Conservation (phyloP, 257 asterid species). For the Cordia subcordata region DNA sequence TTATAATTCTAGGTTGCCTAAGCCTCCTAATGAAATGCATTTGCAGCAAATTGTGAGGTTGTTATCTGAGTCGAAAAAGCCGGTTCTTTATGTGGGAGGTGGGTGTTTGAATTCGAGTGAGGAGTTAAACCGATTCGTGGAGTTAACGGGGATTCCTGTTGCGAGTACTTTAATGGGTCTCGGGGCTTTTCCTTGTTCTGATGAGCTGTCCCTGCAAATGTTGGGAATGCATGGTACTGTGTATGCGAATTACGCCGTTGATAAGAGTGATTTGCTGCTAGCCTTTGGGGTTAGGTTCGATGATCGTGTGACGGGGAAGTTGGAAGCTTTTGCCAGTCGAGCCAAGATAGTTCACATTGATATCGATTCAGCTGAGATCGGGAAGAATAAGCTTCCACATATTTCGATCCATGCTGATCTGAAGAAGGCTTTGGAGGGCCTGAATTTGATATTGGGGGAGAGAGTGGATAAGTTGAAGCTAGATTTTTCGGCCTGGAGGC, state of each 20-base stretch:
- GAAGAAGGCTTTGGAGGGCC: neutral
- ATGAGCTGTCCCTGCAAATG: neutral
- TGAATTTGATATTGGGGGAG: neutral
- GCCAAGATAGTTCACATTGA: slow-evolving; percentile 1
- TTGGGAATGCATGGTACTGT: slow-evolving; percentile 3
- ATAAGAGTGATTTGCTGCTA: neutral
- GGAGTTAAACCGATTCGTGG: neutral
- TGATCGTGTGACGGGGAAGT: neutral
- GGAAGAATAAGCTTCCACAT: slow-evolving; percentile 3
- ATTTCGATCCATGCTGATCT: neutral
- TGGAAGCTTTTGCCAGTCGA: neutral
- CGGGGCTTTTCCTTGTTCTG: neutral
- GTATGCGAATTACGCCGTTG: neutral
- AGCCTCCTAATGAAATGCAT: neutral
- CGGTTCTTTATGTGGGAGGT: neutral
- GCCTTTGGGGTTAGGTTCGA: slow-evolving; percentile 1
- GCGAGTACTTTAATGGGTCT: slow-evolving; percentile 1
- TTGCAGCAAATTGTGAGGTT: slow-evolving; percentile 1
- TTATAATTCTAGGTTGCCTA: neutral
- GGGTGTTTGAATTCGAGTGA: slow-evolving; percentile 2
- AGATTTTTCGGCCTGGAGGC: neutral
- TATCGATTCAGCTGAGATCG: slow-evolving; percentile 1
- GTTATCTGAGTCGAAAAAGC: neutral
- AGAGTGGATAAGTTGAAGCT: neutral
- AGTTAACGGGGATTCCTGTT: neutral